Evolutionary conservation across 768 basidiomycete species (phyloP).

Genomic region (Auricularia sp.): DNA sequence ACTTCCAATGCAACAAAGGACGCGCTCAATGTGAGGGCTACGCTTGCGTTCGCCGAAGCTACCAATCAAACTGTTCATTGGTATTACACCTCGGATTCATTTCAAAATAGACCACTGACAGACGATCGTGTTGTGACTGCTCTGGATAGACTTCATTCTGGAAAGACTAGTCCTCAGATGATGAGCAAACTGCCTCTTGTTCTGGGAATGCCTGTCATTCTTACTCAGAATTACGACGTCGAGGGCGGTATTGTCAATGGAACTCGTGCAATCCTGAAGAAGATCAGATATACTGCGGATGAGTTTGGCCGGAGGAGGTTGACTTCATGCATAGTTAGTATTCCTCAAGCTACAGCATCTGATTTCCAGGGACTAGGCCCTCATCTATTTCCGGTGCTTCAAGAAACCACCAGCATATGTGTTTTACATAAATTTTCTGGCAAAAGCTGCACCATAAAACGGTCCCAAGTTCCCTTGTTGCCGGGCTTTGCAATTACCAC

Average conservation of each 20-base stretch:
- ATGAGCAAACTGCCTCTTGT: conserved; percentile 2
- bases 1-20: conserved; percentile 23
- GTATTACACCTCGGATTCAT: background rate
- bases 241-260: conserved; percentile 30
- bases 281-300: conserved; percentile 17
- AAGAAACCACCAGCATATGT: conserved; percentile 14
- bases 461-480: conserved; percentile 25
- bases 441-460: conserved; percentile 14
- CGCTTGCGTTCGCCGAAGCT: background rate
- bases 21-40: background rate
- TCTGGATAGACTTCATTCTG: background rate
- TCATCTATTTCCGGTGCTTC: conserved; percentile 14
- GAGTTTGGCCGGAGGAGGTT: conserved; percentile 11
- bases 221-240: conserved; percentile 27
- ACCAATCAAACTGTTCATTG: background rate
- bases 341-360: conserved; percentile 2
- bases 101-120: background rate
- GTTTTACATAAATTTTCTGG: conserved; percentile 16
- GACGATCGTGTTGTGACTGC: background rate
- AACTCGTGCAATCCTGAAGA: conserved; percentile 13
- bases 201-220: conserved; percentile 6
- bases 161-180: background rate
- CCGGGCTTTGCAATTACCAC: conserved; percentile 32
- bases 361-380: conserved; percentile 12
- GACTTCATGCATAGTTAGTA: conserved; percentile 18